A percentile compares a stretch with the other conserved stretches of the same genome.
Evolutionary conservation across 345 rosid genomes (phyloP).

Genomic region (Moricandia arvensis): DNA sequence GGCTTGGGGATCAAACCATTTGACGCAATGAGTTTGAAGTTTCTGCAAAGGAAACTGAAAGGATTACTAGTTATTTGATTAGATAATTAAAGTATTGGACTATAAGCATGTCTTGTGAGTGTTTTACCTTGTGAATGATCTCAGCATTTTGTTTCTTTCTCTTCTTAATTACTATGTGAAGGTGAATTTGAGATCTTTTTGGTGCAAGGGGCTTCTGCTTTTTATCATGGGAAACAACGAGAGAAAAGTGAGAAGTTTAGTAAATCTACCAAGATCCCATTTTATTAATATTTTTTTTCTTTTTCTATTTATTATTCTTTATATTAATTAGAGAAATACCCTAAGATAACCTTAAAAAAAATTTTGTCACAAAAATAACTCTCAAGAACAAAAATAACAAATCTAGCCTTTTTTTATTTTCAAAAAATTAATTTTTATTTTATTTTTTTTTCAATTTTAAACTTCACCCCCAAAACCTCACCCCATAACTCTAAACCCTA

Average conservation of each 20-base stretch:
- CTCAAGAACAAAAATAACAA: no score
- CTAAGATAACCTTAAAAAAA: no score
- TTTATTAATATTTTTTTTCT: no score
- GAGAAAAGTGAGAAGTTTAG: neutral
- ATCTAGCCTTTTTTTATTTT: no score
- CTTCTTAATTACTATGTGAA: neutral
- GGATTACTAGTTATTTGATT: neutral
- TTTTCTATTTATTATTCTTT: neutral
- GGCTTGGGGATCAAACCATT: constrained; percentile 24
- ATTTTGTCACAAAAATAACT: no score
- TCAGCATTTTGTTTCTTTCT: constrained; percentile 18
- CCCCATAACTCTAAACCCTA: no score
- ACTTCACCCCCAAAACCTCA: no score
- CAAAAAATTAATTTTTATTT: no score
- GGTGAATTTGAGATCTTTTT: neutral
- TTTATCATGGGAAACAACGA: constrained; percentile 23
- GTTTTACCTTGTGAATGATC: constrained; percentile 31
- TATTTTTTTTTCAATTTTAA: no score
- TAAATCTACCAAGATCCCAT: constrained; percentile 25
- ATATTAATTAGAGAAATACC: no score
- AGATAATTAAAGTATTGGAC: neutral
- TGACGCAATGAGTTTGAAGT: constrained; percentile 20
- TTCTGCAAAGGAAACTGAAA: constrained; percentile 25
- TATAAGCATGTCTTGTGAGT: neutral
- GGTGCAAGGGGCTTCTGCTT: constrained; percentile 11